Conservation (phyloP, 1,139 yeast genomes). For the Pichia terricola region DNA sequence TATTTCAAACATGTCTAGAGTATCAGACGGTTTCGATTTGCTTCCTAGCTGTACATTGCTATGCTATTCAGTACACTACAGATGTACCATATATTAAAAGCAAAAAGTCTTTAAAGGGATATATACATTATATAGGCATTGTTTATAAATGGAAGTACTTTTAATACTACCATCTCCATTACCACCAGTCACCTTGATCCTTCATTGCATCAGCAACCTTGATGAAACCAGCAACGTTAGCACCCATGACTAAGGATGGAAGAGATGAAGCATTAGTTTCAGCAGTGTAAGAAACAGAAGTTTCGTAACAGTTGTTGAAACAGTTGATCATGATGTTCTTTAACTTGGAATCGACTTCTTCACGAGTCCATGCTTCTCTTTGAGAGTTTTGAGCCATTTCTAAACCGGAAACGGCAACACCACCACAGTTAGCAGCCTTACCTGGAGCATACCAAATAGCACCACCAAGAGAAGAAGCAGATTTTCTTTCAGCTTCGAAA, state of each 20-base stretch:
- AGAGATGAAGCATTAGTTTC: conserved; percentile 54
- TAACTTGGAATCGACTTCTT: conserved; percentile 80
- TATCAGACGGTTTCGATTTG: too few relatives aligned
- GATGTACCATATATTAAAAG: too few relatives aligned
- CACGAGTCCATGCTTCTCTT: conserved; percentile 79
- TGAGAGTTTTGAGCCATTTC: conserved; percentile 99
- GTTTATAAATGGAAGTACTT: too few relatives aligned
- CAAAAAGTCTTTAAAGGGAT: too few relatives aligned
- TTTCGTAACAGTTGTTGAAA: conserved; percentile 85
- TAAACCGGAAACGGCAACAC: conserved; percentile 97
- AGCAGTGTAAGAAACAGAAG: conserved; percentile 72
- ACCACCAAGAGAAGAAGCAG: conserved; percentile 31
- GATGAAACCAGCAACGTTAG: conserved; percentile 97
- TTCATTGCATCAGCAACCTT: conserved; percentile 98
- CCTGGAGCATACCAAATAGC: conserved; percentile 98
- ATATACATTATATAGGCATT: too few relatives aligned
- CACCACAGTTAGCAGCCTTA: conserved; percentile 99
- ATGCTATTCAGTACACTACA: too few relatives aligned
- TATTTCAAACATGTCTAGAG: too few relatives aligned
- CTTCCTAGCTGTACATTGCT: too few relatives aligned
- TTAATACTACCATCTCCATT: conserved; percentile 2
- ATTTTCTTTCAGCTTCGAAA: conserved; percentile 77
- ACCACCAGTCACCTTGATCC: conserved; percentile 75
- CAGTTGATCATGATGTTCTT: conserved; percentile 89
- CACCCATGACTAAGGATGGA: conserved; percentile 96